Conservation (phyloP, 2,329 filamentous ascomycete species). For the Aureobasidium sp. region DNA sequence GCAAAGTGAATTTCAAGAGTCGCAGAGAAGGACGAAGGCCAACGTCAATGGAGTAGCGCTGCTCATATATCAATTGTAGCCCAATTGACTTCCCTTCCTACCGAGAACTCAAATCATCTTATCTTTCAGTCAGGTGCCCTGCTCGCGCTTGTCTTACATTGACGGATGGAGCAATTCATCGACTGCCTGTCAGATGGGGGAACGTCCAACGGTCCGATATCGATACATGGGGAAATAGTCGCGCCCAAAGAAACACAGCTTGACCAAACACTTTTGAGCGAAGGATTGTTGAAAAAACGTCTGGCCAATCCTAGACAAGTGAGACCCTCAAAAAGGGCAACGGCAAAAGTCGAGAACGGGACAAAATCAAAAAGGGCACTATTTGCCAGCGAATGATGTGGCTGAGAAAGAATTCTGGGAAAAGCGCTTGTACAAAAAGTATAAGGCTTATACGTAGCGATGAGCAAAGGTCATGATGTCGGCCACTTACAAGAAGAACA, state of each 20-base stretch:
- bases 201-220: constrained; percentile 9
- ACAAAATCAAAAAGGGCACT: not conserved
- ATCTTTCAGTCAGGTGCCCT: not conserved
- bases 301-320: not conserved
- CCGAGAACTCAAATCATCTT: constrained; percentile 4
- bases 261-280: not conserved
- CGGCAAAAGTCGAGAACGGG: constrained; percentile 1
- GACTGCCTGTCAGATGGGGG: not conserved
- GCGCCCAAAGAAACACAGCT: not conserved
- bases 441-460: not conserved
- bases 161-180: constrained; percentile 7
- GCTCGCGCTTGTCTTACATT: constrained; percentile 4
- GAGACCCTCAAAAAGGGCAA: not conserved
- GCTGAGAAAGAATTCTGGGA: not conserved
- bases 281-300: constrained; percentile 1
- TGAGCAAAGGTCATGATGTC: not conserved
- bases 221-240: not conserved
- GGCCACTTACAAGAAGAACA: not conserved
- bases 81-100: not conserved
- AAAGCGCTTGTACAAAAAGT: not conserved
- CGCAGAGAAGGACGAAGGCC: not conserved
- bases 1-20: not conserved
- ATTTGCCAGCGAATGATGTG: not conserved
- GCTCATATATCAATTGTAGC: not conserved
- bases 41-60: not conserved